Evolutionary conservation across 1,284 basidiomycete species (phyloP).

Genomic region (Caloboletus inedulis): DNA sequence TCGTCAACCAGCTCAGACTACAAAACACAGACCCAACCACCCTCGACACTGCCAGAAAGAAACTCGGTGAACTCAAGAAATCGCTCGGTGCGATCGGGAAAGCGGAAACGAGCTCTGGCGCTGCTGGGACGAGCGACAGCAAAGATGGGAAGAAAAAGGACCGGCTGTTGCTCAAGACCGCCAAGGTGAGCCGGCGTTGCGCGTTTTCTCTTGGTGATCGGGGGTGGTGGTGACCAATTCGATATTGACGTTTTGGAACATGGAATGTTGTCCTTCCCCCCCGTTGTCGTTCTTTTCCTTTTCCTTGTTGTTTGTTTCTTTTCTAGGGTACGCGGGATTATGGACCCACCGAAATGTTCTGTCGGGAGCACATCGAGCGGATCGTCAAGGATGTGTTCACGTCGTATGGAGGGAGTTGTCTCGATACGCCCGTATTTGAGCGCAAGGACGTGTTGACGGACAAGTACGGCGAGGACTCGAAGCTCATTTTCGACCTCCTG

Average conservation of each 20-base stretch:
- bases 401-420: slow-evolving; percentile 85
- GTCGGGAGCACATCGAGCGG: slow-evolving; percentile 87
- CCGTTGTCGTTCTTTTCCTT: not conserved
- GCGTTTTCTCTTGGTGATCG: not conserved
- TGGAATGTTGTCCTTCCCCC: not conserved
- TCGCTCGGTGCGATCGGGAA: slow-evolving; percentile 46
- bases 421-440: slow-evolving; percentile 98
- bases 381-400: slow-evolving; percentile 90
- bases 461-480: slow-evolving; percentile 97
- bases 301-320: not conserved
- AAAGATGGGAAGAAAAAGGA: slow-evolving; percentile 57
- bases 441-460: slow-evolving; percentile 93
- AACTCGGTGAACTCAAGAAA: slow-evolving; percentile 67
- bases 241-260: not conserved
- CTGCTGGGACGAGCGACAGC: slow-evolving; percentile 26
- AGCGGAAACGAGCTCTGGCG: slow-evolving; percentile 17
- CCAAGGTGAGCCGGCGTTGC: slow-evolving; percentile 54
- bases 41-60: slow-evolving; percentile 66
- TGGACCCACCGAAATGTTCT: slow-evolving; percentile 91
- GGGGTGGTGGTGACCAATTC: not conserved
- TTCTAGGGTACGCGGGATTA: slow-evolving; percentile 92
- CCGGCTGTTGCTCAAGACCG: slow-evolving; percentile 73
- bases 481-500: slow-evolving; percentile 97
- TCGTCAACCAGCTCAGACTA: slow-evolving; percentile 58
- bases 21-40: slow-evolving; percentile 47